Conservation (phyloP, 495 filamentous ascomycete genomes). For the Daldinia grandis region DNA sequence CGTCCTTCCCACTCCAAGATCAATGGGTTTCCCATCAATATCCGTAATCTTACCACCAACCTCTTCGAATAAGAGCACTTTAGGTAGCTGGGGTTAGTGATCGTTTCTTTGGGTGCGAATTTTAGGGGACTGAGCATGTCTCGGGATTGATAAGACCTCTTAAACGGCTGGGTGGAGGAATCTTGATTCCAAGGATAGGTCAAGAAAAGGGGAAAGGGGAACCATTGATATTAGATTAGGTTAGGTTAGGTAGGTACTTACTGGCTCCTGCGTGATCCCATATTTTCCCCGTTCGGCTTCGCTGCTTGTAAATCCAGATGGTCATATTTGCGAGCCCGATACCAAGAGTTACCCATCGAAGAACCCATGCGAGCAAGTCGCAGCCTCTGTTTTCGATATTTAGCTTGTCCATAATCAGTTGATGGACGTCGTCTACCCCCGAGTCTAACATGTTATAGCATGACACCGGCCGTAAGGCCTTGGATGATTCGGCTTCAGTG, state of each 20-base stretch:
- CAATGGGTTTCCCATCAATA: slow-evolving; percentile 59
- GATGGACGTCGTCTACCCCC: slow-evolving; percentile 54
- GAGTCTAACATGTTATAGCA: slow-evolving; percentile 53
- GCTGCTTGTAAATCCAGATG: slow-evolving; percentile 67
- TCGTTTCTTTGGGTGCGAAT: neutral
- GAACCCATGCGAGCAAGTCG: slow-evolving; percentile 69
- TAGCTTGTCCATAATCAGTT: slow-evolving; percentile 57
- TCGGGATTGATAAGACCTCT: neutral
- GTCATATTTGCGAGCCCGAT: slow-evolving; percentile 67
- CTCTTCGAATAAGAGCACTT: slow-evolving; percentile 69
- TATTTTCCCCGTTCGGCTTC: slow-evolving; percentile 64
- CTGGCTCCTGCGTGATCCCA: slow-evolving; percentile 77
- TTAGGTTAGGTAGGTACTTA: no score
- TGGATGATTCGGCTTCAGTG: slow-evolving; percentile 39
- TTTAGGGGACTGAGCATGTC: neutral
- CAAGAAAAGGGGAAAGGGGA: neutral
- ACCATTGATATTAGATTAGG: neutral
- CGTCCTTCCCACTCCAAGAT: slow-evolving; percentile 51
- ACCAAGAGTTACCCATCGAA: slow-evolving; percentile 69
- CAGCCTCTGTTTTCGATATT: slow-evolving; percentile 59
- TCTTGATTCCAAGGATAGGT: neutral
- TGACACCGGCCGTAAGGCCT: slow-evolving; percentile 49
- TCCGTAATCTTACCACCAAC: slow-evolving; percentile 71
- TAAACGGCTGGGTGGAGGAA: neutral
- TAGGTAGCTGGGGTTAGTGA: neutral